Evolutionary conservation across 2,329 filamentous ascomycete genomes (phyloP).

Genomic region (Aspergillus sclerotialis): DNA sequence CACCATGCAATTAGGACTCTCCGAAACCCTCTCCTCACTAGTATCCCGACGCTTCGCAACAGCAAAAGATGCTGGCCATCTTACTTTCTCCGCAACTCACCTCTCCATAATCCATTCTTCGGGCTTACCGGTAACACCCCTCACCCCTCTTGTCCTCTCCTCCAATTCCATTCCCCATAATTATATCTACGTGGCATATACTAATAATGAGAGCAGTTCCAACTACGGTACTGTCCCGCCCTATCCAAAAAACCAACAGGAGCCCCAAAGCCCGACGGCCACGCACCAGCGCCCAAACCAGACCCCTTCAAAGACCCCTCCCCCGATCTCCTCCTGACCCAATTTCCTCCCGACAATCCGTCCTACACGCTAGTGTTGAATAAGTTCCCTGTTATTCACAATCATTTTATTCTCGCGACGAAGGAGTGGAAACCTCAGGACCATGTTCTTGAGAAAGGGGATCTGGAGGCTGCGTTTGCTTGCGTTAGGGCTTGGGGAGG

Average conservation of each 20-base stretch:
- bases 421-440: conserved; percentile 37
- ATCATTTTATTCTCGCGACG: conserved; percentile 46
- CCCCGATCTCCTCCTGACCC: conserved; percentile 34
- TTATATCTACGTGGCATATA: background rate
- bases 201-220: conserved; percentile 29
- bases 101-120: conserved; percentile 27
- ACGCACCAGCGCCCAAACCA: conserved; percentile 20
- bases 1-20: conserved; percentile 30
- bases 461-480: conserved; percentile 35
- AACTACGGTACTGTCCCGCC: conserved; percentile 43
- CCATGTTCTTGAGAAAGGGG: conserved; percentile 35
- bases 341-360: conserved; percentile 27
- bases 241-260: conserved; percentile 38
- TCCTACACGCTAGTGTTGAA: conserved; percentile 40
- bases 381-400: conserved; percentile 43
- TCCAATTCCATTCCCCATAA: background rate
- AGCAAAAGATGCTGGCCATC: conserved; percentile 29
- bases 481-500: conserved; percentile 36
- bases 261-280: conserved; percentile 14
- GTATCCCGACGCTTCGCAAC: conserved; percentile 28
- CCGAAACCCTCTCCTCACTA: conserved; percentile 28
- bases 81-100: conserved; percentile 35
- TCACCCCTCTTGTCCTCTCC: conserved; percentile 1
- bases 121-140: conserved; percentile 25
- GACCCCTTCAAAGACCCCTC: conserved; percentile 41